These are phyloP conservation scores for Phytophthora rubi DNA, from an alignment of 352 stramenopile species.

Conservation along the genomic window DNA sequence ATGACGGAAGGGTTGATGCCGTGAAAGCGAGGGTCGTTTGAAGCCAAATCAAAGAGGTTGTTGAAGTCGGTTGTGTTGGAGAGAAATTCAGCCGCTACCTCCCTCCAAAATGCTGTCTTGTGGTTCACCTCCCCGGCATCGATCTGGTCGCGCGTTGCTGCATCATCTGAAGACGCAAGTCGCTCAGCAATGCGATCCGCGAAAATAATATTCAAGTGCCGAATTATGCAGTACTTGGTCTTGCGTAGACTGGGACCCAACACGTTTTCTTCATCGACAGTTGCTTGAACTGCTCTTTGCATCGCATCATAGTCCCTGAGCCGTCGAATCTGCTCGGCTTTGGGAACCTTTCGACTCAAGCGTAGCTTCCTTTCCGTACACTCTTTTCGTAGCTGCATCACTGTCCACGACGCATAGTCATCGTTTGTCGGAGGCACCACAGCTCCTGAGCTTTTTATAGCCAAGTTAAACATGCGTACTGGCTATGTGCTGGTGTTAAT, in stretches of 20 bases:
- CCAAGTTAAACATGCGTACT: too few species aligned
- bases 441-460: too few species aligned
- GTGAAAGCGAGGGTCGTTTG: not conserved
- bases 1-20: not conserved
- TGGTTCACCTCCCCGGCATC: not conserved
- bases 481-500: too few species aligned
- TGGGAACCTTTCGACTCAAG: not conserved
- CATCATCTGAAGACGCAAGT: not conserved
- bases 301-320: not conserved
- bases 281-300: not conserved
- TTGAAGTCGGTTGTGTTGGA: not conserved
- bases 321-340: not conserved
- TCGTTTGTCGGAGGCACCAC: not conserved
- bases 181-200: not conserved
- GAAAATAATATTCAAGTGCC: constrained; percentile 1
- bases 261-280: not conserved
- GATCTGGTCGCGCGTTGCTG: not conserved
- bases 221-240: not conserved
- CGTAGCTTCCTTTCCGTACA: not conserved
- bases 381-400: not conserved
- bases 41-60: not conserved
- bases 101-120: not conserved
- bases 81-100: not conserved
- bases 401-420: constrained; percentile 1
- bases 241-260: not conserved